Base-by-base conservation (phyloP, 202 grass and related monocot genomes). In the Cymbopogon flexuosus region DNA sequence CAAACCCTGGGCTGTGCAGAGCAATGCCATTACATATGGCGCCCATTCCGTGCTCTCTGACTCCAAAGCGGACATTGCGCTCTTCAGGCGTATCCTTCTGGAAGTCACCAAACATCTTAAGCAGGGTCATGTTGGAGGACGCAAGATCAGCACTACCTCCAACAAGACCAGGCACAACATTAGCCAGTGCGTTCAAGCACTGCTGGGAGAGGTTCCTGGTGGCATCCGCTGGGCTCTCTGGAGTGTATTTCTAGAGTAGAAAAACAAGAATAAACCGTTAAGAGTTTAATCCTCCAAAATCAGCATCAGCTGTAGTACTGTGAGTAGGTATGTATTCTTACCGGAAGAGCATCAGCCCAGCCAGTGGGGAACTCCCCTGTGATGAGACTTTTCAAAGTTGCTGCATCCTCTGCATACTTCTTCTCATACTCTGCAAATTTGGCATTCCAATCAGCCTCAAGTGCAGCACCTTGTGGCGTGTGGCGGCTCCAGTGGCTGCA, bases 91-190 rank as follows among this genome's bases (percentile, higher is more conserved):
- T 96, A 72, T 84, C 82, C 85, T 92, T 96, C 82, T 96, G 93
- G 80, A 96, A 96, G 83, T 96, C 88, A 3, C 93, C 93, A 24
- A 80, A 96, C 93, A 96, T 96, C 84, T 96, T 96, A 19, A 96
- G 85, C 37, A 96, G 18, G 61, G 93, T 96, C 93, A 96, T 96
- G 93, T 96, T 96, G 71, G 93, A 96, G 46, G 93, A 96, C 0
- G 90, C 93, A 65, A 96, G 93, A 82, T 96, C 93, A 84, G 93
- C 93, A 76, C 89, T 92, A 3, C 93, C 93, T 62, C 93, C 93
- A 36, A 96, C 78, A 75, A 96, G 83, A 51, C 93, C 93, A 79
- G 93, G 93, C 75, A 96, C 76, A 83, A 77, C 90, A 88, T 92
- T 92, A 70, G 93, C 90, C 72, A 96, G 85, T 43, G 93, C 93